Base-by-base conservation (phyloP, 139 green algal genomes). In the Picochlorum costavermella region DNA sequence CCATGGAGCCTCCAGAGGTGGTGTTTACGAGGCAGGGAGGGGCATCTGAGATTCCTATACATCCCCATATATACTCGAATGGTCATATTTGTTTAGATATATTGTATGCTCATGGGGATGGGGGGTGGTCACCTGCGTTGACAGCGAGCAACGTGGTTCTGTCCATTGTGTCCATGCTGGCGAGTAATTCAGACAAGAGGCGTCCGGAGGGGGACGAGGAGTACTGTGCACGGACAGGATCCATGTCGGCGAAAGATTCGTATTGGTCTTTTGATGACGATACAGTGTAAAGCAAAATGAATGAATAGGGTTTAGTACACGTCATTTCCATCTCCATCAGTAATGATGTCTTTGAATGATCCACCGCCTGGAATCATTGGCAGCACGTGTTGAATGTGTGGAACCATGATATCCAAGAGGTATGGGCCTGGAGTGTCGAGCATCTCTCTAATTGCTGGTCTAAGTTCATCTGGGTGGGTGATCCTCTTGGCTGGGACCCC, bases 341-440 rank as follows among this genome's bases (percentile, higher is more conserved):
- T 95, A 83, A 99, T 99, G 64, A 94, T 95, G 66, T 99, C 94
- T 77, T 95, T 92, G 77, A 96, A 98, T 31, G 76, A 83, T 25
- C 83, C 88, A 17, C 92, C 91, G 12, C 91, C 92, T 11, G 94
- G 94, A 63, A 99, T 98, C 94, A 99, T 99, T 59, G 94, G 94
- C 85, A 99, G 79, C 65, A 99, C 94, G 69, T 99, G 94, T 82
- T 98, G 86, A 37, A 97, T 88, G 79, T 98, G 92, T 0, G 94
- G 94, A 50, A 98, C 92, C 86, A 99, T 98, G 6, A 98, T 78
- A 63, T 99, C 94, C 60, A 99, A 81, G 68, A 99, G 79, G 78
- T 94, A 99, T 17, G 94, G 94, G 8, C 94, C 94, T 2, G 81
- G 78, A 0, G 87, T 96, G 62, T 94, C 90, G 28, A 98, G 69